Base-by-base conservation (phyloP, 179 eudicot species). In the Spinacia oleracea region DNA sequence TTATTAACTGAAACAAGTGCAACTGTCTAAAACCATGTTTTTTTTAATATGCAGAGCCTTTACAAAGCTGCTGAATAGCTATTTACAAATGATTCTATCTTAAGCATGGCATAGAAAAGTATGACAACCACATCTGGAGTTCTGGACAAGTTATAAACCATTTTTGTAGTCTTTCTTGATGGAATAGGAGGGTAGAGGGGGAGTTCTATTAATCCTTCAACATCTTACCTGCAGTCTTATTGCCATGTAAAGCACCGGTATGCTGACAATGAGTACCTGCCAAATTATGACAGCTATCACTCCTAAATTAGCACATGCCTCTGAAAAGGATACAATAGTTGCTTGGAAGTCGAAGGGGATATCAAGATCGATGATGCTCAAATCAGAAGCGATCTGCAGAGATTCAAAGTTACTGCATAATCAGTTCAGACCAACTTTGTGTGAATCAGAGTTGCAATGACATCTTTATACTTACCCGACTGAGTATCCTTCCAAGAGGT, bases 301-400 rank as follows among this genome's bases (percentile, higher is more conserved):
- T 23, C 76, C 83, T 55, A 91, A 85, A 80, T 85, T 90, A 25
- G 90, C 25, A 77, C 81, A 91, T 9, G 88, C 78, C 74, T 79
- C 83, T 51, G 79, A 80, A 40, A 94, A 89, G 51, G 93, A 80
- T 48, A 79, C 94, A 70, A 89, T 76, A 7, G 87, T 73, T 75
- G 87, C 79, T 46, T 86, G 59, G 29, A 93, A 75, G 83, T 83
- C 73, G 76, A 90, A 91, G 38, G 93, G 89, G 63, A 93, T 43
- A 66, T 93, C 98, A 67, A 91, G 88, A 81, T 93, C 98, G 15
- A 87, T 86, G n/a, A 93, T 88, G 84, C 97, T 93, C 88, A 91
- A 74, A 83, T 93, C 98, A 29, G 86, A 77, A 56, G 98, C 87
- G 20, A 91, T 92, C 97, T 93, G 82, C 64, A 85, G 75, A n/a